A percentile compares a stretch with the other conserved stretches of the same genome.
Conservation (phyloP, 1,139 yeast genomes). For the Debaryomycetaceae sp. region DNA sequence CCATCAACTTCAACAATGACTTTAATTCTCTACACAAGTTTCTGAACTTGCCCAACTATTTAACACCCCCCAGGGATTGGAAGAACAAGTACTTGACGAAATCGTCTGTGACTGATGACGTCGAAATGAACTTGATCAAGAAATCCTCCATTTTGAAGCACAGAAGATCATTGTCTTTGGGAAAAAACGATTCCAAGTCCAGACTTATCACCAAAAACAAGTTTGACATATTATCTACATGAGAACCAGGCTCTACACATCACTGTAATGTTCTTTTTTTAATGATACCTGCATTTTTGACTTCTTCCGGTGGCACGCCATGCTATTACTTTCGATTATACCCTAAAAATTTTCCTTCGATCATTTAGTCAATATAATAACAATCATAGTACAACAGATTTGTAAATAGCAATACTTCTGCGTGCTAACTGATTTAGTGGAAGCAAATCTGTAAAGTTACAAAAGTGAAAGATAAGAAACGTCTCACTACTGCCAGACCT, state of each 20-base stretch:
- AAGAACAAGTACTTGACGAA: constrained; percentile 24
- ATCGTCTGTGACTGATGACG: constrained; percentile 27
- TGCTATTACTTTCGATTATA: neutral
- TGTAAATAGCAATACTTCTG: too few species aligned
- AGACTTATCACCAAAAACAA: constrained; percentile 31
- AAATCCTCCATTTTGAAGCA: constrained; percentile 22
- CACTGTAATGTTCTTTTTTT: neutral
- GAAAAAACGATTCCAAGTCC: constrained; percentile 36
- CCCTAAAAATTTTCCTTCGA: neutral
- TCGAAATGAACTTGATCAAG: constrained; percentile 20
- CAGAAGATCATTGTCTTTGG: constrained; percentile 37
- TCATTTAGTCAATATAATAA: neutral
- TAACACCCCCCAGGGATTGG: constrained; percentile 31
- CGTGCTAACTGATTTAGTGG: too few species aligned
- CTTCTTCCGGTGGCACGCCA: neutral
- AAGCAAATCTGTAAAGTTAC: too few species aligned
- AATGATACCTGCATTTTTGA: neutral
- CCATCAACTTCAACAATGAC: constrained; percentile 30
- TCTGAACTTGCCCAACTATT: constrained; percentile 27
- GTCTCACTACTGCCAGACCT: too few species aligned
- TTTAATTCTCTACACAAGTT: constrained; percentile 34
- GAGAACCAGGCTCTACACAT: neutral
- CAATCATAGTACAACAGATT: neutral
- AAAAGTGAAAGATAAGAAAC: too few species aligned
- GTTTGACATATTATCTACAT: constrained; percentile 17